Percentiles rank a stretch among this genome's conserved stretches.
phyloP scores from a whole-genome alignment of 2,329 filamentous ascomycete genomes.

The Aspergillus jensenii region DNA sequence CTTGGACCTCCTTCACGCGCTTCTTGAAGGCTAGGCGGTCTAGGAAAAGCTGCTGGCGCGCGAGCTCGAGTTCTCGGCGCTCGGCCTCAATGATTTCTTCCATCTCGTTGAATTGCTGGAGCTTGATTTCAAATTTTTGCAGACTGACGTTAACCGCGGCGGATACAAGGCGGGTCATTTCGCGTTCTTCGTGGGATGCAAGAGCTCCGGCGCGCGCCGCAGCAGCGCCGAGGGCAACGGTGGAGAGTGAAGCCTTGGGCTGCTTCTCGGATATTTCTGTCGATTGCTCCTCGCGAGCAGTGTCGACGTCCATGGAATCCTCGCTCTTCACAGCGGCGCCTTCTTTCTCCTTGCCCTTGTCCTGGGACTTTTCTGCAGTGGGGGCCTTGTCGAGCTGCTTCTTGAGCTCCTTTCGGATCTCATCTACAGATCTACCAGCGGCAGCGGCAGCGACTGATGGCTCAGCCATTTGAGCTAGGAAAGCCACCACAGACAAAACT shows the following conservation, averaged over 20 bases:
- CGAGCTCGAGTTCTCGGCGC: slow-evolving; percentile 86
- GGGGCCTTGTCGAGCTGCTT: slow-evolving; percentile 69
- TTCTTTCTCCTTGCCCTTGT: slow-evolving; percentile 53
- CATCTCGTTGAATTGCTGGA: slow-evolving; percentile 95
- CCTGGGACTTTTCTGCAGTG: slow-evolving; percentile 46
- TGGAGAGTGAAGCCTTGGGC: slow-evolving; percentile 57
- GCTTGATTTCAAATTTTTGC: slow-evolving; percentile 92
- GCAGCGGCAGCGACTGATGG: slow-evolving; percentile 88
- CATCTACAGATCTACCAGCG: slow-evolving; percentile 80
- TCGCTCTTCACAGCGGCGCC: slow-evolving; percentile 53
- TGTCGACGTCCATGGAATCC: slow-evolving; percentile 60
- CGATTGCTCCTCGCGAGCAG: slow-evolving; percentile 27
- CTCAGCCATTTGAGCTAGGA: slow-evolving; percentile 87
- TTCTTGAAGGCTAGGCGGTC: slow-evolving; percentile 89
- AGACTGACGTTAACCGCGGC: slow-evolving; percentile 91
- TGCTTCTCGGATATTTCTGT: slow-evolving; percentile 41
- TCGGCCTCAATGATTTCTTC: slow-evolving; percentile 89
- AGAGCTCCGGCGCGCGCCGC: slow-evolving; percentile 84
- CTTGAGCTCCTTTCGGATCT: slow-evolving; percentile 77
- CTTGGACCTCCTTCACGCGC: slow-evolving; percentile 79
- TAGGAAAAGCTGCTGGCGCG: slow-evolving; percentile 88
- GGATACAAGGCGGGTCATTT: slow-evolving; percentile 91
- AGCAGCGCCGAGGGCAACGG: slow-evolving; percentile 79
- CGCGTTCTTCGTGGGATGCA: slow-evolving; percentile 92
- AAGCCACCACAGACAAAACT: slow-evolving; percentile 92